Percentiles rank a stretch among this genome's conserved stretches.
Conservation (phyloP, 2,329 filamentous ascomycete genomes). For the Canariomyces notabilis region DNA sequence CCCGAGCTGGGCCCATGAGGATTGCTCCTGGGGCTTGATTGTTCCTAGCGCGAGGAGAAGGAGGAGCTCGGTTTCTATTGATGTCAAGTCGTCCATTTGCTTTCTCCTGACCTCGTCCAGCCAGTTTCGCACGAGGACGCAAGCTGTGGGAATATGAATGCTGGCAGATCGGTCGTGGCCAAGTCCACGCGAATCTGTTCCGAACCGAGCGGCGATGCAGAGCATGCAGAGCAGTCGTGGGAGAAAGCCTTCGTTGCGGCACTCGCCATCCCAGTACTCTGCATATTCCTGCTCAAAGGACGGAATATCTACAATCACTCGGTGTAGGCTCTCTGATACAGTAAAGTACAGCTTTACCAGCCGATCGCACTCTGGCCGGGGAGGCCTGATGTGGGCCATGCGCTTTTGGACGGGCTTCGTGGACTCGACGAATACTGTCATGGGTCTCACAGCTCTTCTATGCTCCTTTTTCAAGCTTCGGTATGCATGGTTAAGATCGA, state of each 20-base stretch:
- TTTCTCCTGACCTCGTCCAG: constrained; percentile 48
- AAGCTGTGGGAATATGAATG: constrained; percentile 53
- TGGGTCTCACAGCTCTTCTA: constrained; percentile 43
- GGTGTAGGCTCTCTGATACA: constrained; percentile 48
- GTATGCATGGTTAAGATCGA: constrained; percentile 44
- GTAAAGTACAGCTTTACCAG: constrained; percentile 46
- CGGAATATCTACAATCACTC: constrained; percentile 49
- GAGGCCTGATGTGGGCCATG: constrained; percentile 53
- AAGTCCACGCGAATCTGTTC: constrained; percentile 46
- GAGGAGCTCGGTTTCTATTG: constrained; percentile 51
- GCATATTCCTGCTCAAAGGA: constrained; percentile 48
- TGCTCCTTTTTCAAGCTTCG: constrained; percentile 44
- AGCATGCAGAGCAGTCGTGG: constrained; percentile 49
- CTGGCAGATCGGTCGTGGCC: constrained; percentile 48
- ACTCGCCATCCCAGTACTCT: constrained; percentile 46
- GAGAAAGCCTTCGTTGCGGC: constrained; percentile 46
- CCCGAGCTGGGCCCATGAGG: constrained; percentile 52
- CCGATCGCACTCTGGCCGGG: constrained; percentile 46
- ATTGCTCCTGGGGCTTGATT: constrained; percentile 44
- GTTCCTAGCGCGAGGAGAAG: constrained; percentile 49
- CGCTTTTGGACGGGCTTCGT: constrained; percentile 53
- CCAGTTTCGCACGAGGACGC: constrained; percentile 50
- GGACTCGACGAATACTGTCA: constrained; percentile 54
- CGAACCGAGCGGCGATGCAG: constrained; percentile 50
- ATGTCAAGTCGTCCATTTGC: constrained; percentile 47